These are phyloP conservation scores for Saccharomycopsis sp. DNA, from an alignment of 805 yeast genomes.

Conservation along the genomic window DNA sequence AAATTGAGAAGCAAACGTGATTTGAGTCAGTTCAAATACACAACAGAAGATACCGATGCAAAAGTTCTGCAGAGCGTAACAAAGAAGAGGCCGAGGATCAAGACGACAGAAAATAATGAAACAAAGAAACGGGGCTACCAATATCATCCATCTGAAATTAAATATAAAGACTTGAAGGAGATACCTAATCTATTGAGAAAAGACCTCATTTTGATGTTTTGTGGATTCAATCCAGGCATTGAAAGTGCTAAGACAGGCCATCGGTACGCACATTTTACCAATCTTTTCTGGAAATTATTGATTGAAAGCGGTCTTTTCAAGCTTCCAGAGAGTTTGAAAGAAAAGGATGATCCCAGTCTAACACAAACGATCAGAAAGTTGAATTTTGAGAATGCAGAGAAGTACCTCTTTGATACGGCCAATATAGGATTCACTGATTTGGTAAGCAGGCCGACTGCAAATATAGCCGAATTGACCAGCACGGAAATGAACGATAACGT, in stretches of 20 bases:
- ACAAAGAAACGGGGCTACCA: not conserved
- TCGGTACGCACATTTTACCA: slow-evolving; percentile 65
- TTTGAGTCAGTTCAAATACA: not conserved
- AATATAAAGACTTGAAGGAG: slow-evolving; percentile 21
- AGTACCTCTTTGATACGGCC: slow-evolving; percentile 34
- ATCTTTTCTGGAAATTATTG: slow-evolving; percentile 61
- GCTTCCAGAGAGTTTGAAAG: slow-evolving; percentile 4
- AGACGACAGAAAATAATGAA: not conserved
- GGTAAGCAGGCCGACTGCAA: slow-evolving; percentile 54
- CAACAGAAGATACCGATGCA: not conserved
- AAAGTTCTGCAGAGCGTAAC: not conserved
- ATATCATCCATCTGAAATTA: slow-evolving; percentile 13
- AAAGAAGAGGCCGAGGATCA: not conserved
- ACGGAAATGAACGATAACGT: slow-evolving; percentile 51
- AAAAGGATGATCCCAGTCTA: not conserved
- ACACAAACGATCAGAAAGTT: slow-evolving; percentile 18
- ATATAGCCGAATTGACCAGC: slow-evolving; percentile 45
- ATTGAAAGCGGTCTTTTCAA: slow-evolving; percentile 43
- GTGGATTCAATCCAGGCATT: slow-evolving; percentile 71
- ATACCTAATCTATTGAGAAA: slow-evolving; percentile 23
- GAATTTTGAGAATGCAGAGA: slow-evolving; percentile 34
- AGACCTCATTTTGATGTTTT: slow-evolving; percentile 41
- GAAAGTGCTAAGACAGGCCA: slow-evolving; percentile 56
- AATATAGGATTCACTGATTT: slow-evolving; percentile 67
- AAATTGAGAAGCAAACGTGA: not conserved